Conservation (phyloP, 1,139 yeast species). For the Saccharomyces hybrid region DNA sequence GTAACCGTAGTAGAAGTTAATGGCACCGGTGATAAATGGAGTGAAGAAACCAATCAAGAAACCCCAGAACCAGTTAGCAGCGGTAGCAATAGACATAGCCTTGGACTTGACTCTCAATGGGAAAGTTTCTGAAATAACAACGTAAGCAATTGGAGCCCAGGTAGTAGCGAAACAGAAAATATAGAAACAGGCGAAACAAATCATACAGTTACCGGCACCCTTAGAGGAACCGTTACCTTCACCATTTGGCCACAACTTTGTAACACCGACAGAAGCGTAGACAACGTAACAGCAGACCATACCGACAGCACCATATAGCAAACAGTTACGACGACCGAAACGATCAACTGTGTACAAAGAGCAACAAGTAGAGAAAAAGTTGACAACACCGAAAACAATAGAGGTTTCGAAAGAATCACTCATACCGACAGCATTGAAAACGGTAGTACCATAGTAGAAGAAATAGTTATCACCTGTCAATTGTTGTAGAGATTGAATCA, state of each 20-base stretch:
- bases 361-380: slow-evolving; percentile 62
- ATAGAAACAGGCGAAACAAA: slow-evolving; percentile 66
- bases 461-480: slow-evolving; percentile 73
- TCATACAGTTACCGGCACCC: slow-evolving; percentile 66
- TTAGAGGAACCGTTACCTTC: slow-evolving; percentile 41
- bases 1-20: slow-evolving; percentile 45
- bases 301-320: slow-evolving; percentile 53
- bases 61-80: slow-evolving; percentile 70
- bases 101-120: slow-evolving; percentile 71
- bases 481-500: slow-evolving; percentile 64
- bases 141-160: slow-evolving; percentile 77
- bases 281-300: slow-evolving; percentile 58
- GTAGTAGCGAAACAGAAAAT: slow-evolving; percentile 73
- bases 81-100: slow-evolving; percentile 65
- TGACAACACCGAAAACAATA: slow-evolving; percentile 66
- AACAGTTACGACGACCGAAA: slow-evolving; percentile 59
- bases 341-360: slow-evolving; percentile 59
- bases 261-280: slow-evolving; percentile 61
- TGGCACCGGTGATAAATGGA: slow-evolving; percentile 50
- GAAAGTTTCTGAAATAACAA: slow-evolving; percentile 63
- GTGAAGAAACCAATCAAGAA: slow-evolving; percentile 68
- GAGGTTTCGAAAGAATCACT: slow-evolving; percentile 64
- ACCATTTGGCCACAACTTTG: slow-evolving; percentile 49
- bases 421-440: slow-evolving; percentile 68
- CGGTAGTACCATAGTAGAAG: slow-evolving; percentile 70